phyloP scores from a whole-genome alignment of 352 stramenopile species.

The Globisporangium perplexum region DNA sequence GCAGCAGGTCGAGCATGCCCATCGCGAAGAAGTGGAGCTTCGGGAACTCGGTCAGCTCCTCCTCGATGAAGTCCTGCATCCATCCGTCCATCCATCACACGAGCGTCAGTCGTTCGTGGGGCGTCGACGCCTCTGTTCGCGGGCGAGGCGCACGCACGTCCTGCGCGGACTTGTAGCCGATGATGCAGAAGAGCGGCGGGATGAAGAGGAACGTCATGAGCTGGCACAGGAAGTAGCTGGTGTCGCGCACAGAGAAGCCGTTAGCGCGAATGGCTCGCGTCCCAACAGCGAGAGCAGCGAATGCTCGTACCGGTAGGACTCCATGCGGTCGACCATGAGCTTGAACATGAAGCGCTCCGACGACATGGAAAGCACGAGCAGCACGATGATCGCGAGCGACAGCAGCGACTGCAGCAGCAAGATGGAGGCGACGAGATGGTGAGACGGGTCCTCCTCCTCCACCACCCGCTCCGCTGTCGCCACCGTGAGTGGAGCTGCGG shows the following conservation, averaged over 20 bases:
- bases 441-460: background rate
- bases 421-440: no score
- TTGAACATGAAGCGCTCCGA: conserved; percentile 87
- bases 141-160: conserved; percentile 25
- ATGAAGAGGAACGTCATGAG: conserved; percentile 88
- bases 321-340: conserved; percentile 86
- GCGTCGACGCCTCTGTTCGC: background rate
- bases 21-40: conserved; percentile 88
- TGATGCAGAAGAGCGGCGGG: conserved; percentile 78
- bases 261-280: background rate
- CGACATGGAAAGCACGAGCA: conserved; percentile 72
- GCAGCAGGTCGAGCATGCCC: conserved; percentile 73
- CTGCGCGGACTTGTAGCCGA: conserved; percentile 80
- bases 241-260: background rate
- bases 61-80: conserved; percentile 74
- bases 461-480: no score
- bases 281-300: background rate
- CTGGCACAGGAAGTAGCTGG: conserved; percentile 83
- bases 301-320: conserved; percentile 69
- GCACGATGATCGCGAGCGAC: conserved; percentile 63
- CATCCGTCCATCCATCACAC: background rate
- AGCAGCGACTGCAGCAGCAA: conserved; percentile 50
- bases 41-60: conserved; percentile 80
- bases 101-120: background rate
- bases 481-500: no score